Evolutionary conservation across 768 basidiomycete genomes (phyloP).

Genomic region (Kwoniella sp.): DNA sequence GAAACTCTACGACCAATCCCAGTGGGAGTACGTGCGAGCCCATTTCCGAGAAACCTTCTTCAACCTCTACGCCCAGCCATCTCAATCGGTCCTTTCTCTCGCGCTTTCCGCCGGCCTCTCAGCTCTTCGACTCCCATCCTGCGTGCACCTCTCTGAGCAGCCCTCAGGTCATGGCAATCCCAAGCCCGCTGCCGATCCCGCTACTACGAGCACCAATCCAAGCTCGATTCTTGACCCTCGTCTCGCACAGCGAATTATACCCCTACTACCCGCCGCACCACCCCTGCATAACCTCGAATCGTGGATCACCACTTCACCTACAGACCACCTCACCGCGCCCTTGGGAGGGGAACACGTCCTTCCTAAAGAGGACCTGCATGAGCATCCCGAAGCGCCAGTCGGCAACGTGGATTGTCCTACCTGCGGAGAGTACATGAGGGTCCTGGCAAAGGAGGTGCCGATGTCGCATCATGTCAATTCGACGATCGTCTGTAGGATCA

Average conservation of each 20-base stretch:
- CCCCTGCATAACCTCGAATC: conserved; percentile 50
- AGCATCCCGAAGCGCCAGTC: conserved; percentile 39
- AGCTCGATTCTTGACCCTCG: background rate
- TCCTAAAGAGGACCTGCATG: conserved; percentile 32
- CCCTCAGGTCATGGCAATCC: background rate
- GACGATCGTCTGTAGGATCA: conserved; percentile 88
- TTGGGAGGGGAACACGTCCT: conserved; percentile 19
- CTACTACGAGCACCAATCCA: no score
- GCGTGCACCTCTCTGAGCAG: conserved; percentile 59
- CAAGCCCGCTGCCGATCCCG: background rate
- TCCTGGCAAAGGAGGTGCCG: conserved; percentile 82
- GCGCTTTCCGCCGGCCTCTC: conserved; percentile 89
- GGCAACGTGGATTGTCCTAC: conserved; percentile 73
- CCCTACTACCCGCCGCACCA: conserved; percentile 43
- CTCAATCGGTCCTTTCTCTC: conserved; percentile 81
- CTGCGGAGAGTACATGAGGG: conserved; percentile 76
- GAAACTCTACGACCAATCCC: conserved; percentile 77
- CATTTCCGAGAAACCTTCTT: conserved; percentile 86
- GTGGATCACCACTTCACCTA: conserved; percentile 45
- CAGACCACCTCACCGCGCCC: conserved; percentile 29
- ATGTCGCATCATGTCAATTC: conserved; percentile 93
- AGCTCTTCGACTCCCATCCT: conserved; percentile 84
- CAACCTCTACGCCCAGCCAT: conserved; percentile 80
- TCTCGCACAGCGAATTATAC: conserved; percentile 8
- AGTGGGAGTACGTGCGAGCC: conserved; percentile 75